phyloP scores from a whole-genome alignment of 768 basidiomycete species.

The Lentinus brumalis region DNA sequence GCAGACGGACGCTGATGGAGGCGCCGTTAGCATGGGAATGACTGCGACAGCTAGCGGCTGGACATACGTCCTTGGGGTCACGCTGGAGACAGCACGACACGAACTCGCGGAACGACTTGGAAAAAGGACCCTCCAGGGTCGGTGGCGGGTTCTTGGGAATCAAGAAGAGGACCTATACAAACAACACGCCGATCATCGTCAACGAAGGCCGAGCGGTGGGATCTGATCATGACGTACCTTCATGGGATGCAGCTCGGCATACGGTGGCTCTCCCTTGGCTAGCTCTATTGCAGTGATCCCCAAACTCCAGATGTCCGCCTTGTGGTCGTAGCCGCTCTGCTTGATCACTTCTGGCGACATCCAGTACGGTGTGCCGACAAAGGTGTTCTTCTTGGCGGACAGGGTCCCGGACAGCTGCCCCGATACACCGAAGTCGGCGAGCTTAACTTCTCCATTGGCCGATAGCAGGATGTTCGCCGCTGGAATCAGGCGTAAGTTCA shows the following conservation, averaged over 20 bases:
- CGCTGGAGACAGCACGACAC: constrained; percentile 90
- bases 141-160: constrained; percentile 99
- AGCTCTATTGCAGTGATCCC: constrained; percentile 98
- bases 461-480: constrained; percentile 94
- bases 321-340: constrained; percentile 98
- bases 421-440: constrained; percentile 98
- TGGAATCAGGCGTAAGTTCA: constrained; percentile 31
- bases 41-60: neutral
- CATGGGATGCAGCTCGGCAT: constrained; percentile 98
- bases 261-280: constrained; percentile 97
- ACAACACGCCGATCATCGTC: neutral
- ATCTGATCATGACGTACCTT: constrained; percentile 58
- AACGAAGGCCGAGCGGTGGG: neutral
- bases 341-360: constrained; percentile 99
- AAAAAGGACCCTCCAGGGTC: constrained; percentile 85
- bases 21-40: neutral
- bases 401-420: constrained; percentile 94
- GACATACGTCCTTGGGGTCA: constrained; percentile 83
- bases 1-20: constrained; percentile 83
- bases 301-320: constrained; percentile 98
- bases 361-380: constrained; percentile 98
- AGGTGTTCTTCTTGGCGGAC: constrained; percentile 96
- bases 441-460: constrained; percentile 91
- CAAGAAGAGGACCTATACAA: constrained; percentile 83
- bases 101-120: constrained; percentile 92